A percentile compares a stretch with the other conserved stretches of the same genome.
Conservation (phyloP, 139 green algal genomes). For the Tetraselmis striata region DNA sequence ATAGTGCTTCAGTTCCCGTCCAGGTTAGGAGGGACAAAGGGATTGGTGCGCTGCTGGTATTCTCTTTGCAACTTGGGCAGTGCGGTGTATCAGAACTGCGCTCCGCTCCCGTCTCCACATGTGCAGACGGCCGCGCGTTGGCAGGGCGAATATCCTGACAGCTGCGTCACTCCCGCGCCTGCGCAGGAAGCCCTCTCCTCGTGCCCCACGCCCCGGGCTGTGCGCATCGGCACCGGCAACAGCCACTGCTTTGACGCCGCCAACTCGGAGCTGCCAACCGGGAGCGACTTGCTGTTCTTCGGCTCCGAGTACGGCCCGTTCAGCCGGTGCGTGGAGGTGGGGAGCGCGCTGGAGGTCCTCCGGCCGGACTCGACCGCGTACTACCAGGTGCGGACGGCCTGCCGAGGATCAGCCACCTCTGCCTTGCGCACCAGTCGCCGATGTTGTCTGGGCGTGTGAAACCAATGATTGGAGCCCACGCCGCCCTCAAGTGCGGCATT, state of each 20-base stretch:
- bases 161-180: neutral
- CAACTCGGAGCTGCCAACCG: neutral
- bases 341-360: neutral
- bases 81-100: neutral
- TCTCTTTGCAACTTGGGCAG: neutral
- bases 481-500: too few species aligned
- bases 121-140: too few species aligned
- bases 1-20: too few species aligned
- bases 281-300: neutral
- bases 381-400: too few species aligned
- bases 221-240: neutral
- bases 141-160: too few species aligned
- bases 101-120: neutral
- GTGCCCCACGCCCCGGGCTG: neutral
- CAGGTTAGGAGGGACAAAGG: too few species aligned
- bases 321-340: neutral
- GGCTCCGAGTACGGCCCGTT: neutral
- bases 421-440: too few species aligned
- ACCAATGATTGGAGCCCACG: too few species aligned
- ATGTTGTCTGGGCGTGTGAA: too few species aligned
- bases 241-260: neutral
- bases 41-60: too few species aligned
- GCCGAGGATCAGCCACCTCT: too few species aligned
- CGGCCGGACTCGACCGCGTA: too few species aligned
- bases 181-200: neutral